Evolutionary conservation across 1,139 yeast species (phyloP).

Genomic region (Lipomyces yarrowii): DNA sequence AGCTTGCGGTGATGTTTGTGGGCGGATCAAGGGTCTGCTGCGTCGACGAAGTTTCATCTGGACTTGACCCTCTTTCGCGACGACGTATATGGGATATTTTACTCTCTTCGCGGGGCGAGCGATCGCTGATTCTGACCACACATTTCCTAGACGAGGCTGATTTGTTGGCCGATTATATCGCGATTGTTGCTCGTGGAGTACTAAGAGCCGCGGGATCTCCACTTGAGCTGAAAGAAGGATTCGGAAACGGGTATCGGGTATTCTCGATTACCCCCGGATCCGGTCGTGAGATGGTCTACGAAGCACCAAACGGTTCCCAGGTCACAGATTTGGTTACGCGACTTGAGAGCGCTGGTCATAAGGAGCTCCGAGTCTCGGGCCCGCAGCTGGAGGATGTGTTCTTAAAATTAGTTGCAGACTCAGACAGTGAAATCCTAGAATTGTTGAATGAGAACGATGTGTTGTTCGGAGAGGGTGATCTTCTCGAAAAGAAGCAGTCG

Average conservation of each 20-base stretch:
- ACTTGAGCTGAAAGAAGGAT: slow-evolving; percentile 41
- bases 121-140: slow-evolving; percentile 43
- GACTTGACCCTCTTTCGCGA: slow-evolving; percentile 45
- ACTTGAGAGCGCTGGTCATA: slow-evolving; percentile 26
- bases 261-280: slow-evolving; percentile 30
- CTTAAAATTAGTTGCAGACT: slow-evolving; percentile 41
- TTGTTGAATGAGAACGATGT: slow-evolving; percentile 24
- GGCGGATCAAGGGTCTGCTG: slow-evolving; percentile 46
- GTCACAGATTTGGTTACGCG: slow-evolving; percentile 25
- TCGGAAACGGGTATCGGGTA: slow-evolving; percentile 42
- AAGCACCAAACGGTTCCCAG: slow-evolving; percentile 22
- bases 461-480: slow-evolving; percentile 21
- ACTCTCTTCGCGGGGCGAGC: slow-evolving; percentile 39
- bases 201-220: slow-evolving; percentile 43
- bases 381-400: slow-evolving; percentile 46
- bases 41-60: slow-evolving; percentile 46
- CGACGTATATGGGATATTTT: slow-evolving; percentile 46
- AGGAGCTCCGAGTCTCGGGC: slow-evolving; percentile 36
- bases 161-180: slow-evolving; percentile 43
- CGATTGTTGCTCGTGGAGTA: slow-evolving; percentile 43
- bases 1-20: slow-evolving; percentile 60
- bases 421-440: slow-evolving; percentile 37
- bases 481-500: slow-evolving; percentile 27
- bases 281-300: slow-evolving; percentile 31
- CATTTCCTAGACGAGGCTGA: slow-evolving; percentile 48